phyloP scores from a whole-genome alignment of 768 basidiomycete genomes.

The Pleurotus eryngii region DNA sequence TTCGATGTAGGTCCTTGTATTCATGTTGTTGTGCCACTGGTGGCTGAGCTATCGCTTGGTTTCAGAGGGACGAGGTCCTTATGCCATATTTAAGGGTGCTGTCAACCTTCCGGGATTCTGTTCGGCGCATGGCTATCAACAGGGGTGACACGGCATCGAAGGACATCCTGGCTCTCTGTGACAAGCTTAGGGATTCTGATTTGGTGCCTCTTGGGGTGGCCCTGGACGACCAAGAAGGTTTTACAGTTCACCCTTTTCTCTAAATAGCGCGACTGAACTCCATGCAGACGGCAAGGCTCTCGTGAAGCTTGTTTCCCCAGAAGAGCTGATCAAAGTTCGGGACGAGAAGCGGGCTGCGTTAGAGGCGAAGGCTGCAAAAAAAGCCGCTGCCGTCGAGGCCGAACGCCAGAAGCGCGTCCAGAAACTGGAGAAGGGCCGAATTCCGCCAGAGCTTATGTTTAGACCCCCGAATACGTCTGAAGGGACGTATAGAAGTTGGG shows the following conservation, averaged over 20 bases:
- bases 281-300: slow-evolving; percentile 85
- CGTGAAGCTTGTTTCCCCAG: slow-evolving; percentile 85
- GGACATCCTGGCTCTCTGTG: slow-evolving; percentile 84
- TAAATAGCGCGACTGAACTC: slow-evolving; percentile 1
- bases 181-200: slow-evolving; percentile 86
- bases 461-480: slow-evolving; percentile 74
- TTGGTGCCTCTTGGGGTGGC: slow-evolving; percentile 93
- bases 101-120: slow-evolving; percentile 88
- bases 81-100: slow-evolving; percentile 87
- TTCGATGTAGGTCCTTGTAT: slow-evolving; percentile 45
- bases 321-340: slow-evolving; percentile 75
- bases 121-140: slow-evolving; percentile 77
- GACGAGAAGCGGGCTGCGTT: slow-evolving; percentile 81
- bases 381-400: slow-evolving; percentile 64
- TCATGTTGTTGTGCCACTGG: background rate
- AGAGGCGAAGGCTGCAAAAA: slow-evolving; percentile 77
- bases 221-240: slow-evolving; percentile 95
- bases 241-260: slow-evolving; percentile 6
- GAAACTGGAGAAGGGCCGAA: slow-evolving; percentile 82
- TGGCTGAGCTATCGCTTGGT: slow-evolving; percentile 1
- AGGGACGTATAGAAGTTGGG: slow-evolving; percentile 79
- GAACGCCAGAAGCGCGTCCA: slow-evolving; percentile 66
- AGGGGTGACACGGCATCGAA: slow-evolving; percentile 62
- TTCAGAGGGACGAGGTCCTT: slow-evolving; percentile 76
- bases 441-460: slow-evolving; percentile 77